Evolutionary conservation across 352 stramenopile species (phyloP).

Genomic region (Globisporangium apiculatum): DNA sequence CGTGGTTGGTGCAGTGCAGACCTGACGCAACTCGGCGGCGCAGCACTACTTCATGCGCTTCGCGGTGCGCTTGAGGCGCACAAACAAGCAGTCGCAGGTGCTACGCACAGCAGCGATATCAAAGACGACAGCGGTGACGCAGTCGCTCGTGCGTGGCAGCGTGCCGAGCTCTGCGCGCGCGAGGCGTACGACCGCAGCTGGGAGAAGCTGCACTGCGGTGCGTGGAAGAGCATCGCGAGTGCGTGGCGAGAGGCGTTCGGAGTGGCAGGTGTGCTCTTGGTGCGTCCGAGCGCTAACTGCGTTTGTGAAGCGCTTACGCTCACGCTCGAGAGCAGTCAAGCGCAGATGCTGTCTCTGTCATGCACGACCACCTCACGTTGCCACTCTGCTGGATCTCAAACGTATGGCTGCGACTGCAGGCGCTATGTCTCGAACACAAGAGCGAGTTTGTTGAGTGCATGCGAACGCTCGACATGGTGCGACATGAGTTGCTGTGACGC

Average conservation of each 20-base stretch:
- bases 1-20: conserved; percentile 16
- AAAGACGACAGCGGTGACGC: background rate
- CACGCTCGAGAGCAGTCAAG: no score
- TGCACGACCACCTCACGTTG: no score
- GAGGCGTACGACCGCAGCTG: conserved; percentile 57
- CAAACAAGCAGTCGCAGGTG: background rate
- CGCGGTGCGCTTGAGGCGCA: conserved; percentile 14
- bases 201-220: conserved; percentile 68
- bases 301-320: no score
- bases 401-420: conserved; percentile 12
- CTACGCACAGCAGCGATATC: no score
- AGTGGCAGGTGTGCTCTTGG: conserved; percentile 41
- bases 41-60: conserved; percentile 36
- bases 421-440: conserved; percentile 21
- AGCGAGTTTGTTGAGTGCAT: conserved; percentile 25
- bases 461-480: conserved; percentile 56
- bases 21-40: conserved; percentile 32
- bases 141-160: background rate
- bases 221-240: conserved; percentile 49
- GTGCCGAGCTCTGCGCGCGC: conserved; percentile 6
- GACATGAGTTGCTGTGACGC: background rate
- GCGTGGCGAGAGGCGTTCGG: conserved; percentile 65
- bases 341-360: no score
- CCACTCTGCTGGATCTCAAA: background rate
- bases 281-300: conserved; percentile 3